Base-by-base conservation (phyloP, 2,329 filamentous ascomycete species). In the Massarina eburnea region DNA sequence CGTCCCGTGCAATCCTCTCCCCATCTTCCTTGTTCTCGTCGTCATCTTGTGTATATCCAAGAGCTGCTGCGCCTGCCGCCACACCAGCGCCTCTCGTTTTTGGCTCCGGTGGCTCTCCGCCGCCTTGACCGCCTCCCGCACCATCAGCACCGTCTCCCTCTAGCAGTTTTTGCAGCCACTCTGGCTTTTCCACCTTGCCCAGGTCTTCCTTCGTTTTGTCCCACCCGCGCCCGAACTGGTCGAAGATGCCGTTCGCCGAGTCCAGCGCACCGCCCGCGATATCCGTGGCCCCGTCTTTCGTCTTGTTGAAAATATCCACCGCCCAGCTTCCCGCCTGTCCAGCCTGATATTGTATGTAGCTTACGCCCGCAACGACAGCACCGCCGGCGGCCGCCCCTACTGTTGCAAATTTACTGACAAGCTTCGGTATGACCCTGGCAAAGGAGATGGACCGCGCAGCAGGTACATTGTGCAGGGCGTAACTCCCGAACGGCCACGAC, bases 301-400 rank as follows among this genome's bases (percentile, higher is more conserved):
- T 88, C 46, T 80, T 81, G 45, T 81, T 84, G 61, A 94, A 84
- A 24, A 95, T 66, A 58, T 95, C 90, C 50, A 87, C 78, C 2
- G 84, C 86, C 70, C 87, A 91, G 48, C 82, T 89, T 48, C 87
- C 88, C 18, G 88, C 86, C 76, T 90, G 88, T 45, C 86, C 84
- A 52, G 94, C 92, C 72, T 99, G 94, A 68, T 99, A 97, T 68
- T 99, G 94, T 39, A 99, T 75, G 80, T 96, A 99, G 20, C 91
- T 91, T 48, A 95, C 75, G 2, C 88, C 89, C 12, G 89, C 91
- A 55, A 99, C 82, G 63, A 91, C 89, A 37, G 91, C 81, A 33
- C 90, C 91, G 33, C 92, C 94, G 62, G 96, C 91, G 75, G 96
- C 86, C 46, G 94, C 94, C 17, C 94, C 94, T 43, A 96, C 78